A percentile compares a stretch with the other conserved stretches of the same genome.
Evolutionary conservation across 306 rosid genomes (phyloP).

Genomic region (Vigna unguiculata): DNA sequence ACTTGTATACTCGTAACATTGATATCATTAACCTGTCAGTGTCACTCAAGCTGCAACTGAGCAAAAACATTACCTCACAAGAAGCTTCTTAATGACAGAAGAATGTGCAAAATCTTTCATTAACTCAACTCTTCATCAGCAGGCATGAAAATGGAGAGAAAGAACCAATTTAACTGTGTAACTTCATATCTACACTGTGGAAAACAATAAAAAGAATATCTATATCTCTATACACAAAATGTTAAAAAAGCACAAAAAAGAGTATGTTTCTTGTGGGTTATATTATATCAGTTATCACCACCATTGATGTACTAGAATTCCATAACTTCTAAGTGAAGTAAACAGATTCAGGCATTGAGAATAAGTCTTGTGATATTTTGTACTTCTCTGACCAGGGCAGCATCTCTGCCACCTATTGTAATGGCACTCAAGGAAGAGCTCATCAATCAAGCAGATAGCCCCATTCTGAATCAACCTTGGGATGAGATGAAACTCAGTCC

Average conservation of each 20-base stretch:
- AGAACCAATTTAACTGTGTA: conserved; percentile 40
- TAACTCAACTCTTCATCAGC: conserved; percentile 22
- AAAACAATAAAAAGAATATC: conserved; percentile 30
- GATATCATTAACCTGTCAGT: neutral
- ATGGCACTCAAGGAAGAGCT: conserved; percentile 72
- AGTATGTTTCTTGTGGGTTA: neutral
- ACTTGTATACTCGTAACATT: neutral
- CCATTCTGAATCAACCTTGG: conserved; percentile 67
- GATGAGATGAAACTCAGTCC: conserved; percentile 70
- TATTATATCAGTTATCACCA: conserved; percentile 45
- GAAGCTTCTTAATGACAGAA: neutral
- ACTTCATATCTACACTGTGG: conserved; percentile 18
- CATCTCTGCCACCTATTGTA: conserved; percentile 67
- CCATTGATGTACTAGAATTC: conserved; percentile 82
- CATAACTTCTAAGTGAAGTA: conserved; percentile 57
- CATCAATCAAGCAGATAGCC: conserved; percentile 72
- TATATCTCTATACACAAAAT: conserved; percentile 31
- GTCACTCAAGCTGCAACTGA: conserved; percentile 7
- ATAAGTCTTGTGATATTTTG: conserved; percentile 58
- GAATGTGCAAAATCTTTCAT: conserved; percentile 4
- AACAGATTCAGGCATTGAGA: conserved; percentile 60
- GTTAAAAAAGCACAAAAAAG: neutral
- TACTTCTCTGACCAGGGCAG: conserved; percentile 65
- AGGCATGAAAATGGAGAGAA: conserved; percentile 33
- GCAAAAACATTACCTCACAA: neutral